Base-by-base conservation (phyloP, 2,329 filamentous ascomycete genomes). In the Aspergillus proliferans region DNA sequence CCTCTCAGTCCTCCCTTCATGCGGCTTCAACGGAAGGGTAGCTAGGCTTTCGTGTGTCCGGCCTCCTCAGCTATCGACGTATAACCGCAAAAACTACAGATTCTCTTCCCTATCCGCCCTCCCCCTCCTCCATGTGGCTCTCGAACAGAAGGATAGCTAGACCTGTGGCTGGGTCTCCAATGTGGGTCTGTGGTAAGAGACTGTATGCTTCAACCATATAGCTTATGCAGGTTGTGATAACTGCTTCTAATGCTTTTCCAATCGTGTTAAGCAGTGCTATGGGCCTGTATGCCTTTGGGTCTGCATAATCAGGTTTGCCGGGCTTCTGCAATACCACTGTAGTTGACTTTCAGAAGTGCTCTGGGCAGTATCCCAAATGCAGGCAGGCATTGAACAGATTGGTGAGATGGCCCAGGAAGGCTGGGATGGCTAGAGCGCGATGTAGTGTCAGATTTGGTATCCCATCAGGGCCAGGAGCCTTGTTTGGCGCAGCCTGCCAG, bases 241-340 rank as follows among this genome's bases (percentile, higher is more conserved):
- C 43, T 6, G 50, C 39, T 38, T 59, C 57, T 19, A 61, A 21
- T 30, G 45, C 53, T 43, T 55, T 58, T 44, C 48, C 50, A 30
- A 53, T 51, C 30, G 48, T 55, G 30, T 45, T 50, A 2, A 59
- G 49, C 4, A 58, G 49, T 12, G 55, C 50, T 19, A 59, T 58
- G 2, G 49, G 55, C 1, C 51, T 49, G 48, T 59, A 58, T 2
- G 47, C 45, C 40, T 57, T 56, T 2, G 51, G 47, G 10, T 46
- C 46, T 2, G 39, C 39, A 39, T 61, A 61, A 49, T 58, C 48
- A 7, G 39, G 44, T 40, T 58, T 59, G 0, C 58, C 54, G 24
- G 52, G 51, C 15, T 61, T 61, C 19, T 52, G 47, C 6, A 61
- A 50, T 9, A 55, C 47, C 8, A 58, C 45, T 1, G 48, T 53